phyloP scores from a whole-genome alignment of 805 yeast genomes.

The Teunomyces aglyptinius region DNA sequence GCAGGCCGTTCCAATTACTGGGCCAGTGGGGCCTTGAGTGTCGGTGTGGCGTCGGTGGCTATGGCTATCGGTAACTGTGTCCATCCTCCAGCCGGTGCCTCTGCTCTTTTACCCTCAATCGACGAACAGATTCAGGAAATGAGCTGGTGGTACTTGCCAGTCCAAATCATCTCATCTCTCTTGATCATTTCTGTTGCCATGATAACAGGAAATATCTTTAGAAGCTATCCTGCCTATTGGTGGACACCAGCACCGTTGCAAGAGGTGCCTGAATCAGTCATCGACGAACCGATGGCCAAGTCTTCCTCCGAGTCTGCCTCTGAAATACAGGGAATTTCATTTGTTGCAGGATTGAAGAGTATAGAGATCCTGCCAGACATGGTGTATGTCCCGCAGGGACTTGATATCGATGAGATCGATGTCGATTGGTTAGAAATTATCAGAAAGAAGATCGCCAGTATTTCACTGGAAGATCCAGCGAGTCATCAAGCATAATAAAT shows the following conservation, averaged over 20 bases:
- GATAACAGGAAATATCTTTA: conserved; percentile 50
- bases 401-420: conserved; percentile 25
- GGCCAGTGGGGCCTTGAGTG: conserved; percentile 58
- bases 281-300: not conserved
- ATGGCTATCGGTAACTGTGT: conserved; percentile 56
- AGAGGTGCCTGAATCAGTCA: conserved; percentile 1
- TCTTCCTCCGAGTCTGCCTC: not conserved
- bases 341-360: conserved; percentile 9
- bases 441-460: not conserved
- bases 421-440: conserved; percentile 23
- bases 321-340: conserved; percentile 12
- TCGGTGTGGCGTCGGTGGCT: conserved; percentile 50
- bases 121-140: conserved; percentile 45
- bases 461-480: not conserved
- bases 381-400: conserved; percentile 21
- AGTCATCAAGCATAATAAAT: not conserved
- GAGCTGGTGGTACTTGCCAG: conserved; percentile 69
- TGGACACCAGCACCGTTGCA: conserved; percentile 42
- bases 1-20: conserved; percentile 49
- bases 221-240: conserved; percentile 60
- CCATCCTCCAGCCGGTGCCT: conserved; percentile 75
- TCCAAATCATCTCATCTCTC: conserved; percentile 48
- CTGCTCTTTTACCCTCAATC: conserved; percentile 56
- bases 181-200: conserved; percentile 51
- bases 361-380: conserved; percentile 17